Percentiles rank a stretch among this genome's conserved stretches.
Evolutionary conservation across 1,284 basidiomycete genomes (phyloP).

Genomic region (Pseudozyma flocculosa): DNA sequence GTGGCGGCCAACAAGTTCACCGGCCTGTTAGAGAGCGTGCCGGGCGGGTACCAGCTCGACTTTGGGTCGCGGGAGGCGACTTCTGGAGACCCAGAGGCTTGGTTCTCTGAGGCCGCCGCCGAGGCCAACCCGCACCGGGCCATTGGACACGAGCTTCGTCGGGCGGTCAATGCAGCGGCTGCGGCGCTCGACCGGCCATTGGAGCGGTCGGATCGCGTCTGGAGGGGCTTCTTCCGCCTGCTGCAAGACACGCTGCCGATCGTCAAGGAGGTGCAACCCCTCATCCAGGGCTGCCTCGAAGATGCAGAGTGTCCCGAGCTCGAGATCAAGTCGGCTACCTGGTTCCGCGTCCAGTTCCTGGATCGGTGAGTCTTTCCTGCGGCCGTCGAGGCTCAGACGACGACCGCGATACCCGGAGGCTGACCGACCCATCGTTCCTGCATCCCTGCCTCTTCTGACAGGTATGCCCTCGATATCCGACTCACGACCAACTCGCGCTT

Average conservation of each 20-base stretch:
- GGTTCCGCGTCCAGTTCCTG: conserved; percentile 74
- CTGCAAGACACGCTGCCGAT: conserved; percentile 73
- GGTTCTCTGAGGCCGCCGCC: conserved; percentile 68
- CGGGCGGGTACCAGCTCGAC: conserved; percentile 28
- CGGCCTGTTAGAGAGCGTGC: conserved; percentile 11
- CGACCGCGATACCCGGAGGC: too few relatives aligned
- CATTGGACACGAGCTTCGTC: conserved; percentile 27
- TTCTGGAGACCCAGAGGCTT: conserved; percentile 63
- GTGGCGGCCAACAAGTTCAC: conserved; percentile 13
- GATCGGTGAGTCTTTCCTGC: conserved; percentile 61
- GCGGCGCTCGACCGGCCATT: conserved; percentile 16
- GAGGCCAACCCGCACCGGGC: conserved; percentile 18
- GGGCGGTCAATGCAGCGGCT: conserved; percentile 59
- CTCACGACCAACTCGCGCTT: conserved; percentile 67
- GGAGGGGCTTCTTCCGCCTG: conserved; percentile 29
- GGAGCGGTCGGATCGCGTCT: conserved; percentile 3
- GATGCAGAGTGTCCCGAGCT: conserved; percentile 61
- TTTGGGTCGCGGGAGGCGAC: conserved; percentile 20
- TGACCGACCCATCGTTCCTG: too few relatives aligned
- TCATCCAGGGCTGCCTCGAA: conserved; percentile 62
- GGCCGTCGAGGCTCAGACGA: too few relatives aligned
- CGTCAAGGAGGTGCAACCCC: conserved; percentile 69
- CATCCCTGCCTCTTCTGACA: conserved; percentile 38
- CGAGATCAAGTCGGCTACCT: conserved; percentile 73
- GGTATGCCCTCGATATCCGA: conserved; percentile 75